Conservation (phyloP, 2,329 filamentous ascomycete genomes). For the Tympanopsis confertula region DNA sequence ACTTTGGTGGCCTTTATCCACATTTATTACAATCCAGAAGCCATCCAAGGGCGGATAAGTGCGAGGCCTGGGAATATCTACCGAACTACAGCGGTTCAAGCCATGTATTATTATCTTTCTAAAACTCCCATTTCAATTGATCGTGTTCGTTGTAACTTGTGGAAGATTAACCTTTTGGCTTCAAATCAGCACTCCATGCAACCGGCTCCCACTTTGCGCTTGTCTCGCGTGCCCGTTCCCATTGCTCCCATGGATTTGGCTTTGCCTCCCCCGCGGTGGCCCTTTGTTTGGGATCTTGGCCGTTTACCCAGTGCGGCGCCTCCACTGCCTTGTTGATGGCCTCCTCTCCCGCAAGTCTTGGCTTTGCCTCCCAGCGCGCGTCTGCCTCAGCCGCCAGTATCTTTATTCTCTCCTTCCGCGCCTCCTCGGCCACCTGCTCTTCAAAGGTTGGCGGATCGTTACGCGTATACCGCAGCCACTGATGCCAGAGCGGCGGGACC, state of each 20-base stretch:
- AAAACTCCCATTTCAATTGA: too few relatives aligned
- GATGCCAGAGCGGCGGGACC: conserved; percentile 54
- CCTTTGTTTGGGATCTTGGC: too few relatives aligned
- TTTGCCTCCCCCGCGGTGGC: neutral
- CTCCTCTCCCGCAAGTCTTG: conserved; percentile 11
- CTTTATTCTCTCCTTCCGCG: conserved; percentile 39
- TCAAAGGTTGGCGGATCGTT: conserved; percentile 37
- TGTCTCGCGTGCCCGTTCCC: neutral
- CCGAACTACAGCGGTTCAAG: too few relatives aligned
- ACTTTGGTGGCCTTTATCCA: too few relatives aligned
- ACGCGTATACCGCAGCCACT: conserved; percentile 55
- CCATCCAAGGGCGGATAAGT: too few relatives aligned
- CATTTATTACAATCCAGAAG: too few relatives aligned
- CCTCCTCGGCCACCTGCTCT: conserved; percentile 43
- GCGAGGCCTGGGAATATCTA: too few relatives aligned
- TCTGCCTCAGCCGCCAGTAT: conserved; percentile 48
- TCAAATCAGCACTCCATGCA: neutral
- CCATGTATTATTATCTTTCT: too few relatives aligned
- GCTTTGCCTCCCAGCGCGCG: conserved; percentile 50
- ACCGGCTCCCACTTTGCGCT: neutral
- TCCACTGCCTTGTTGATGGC: neutral
- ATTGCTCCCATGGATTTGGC: neutral
- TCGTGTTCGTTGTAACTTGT: too few relatives aligned
- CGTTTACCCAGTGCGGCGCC: too few relatives aligned
- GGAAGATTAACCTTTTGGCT: too few relatives aligned